These are phyloP conservation scores for Jatropha podagrica DNA, from an alignment of 441 rosid species.

Conservation along the genomic window DNA sequence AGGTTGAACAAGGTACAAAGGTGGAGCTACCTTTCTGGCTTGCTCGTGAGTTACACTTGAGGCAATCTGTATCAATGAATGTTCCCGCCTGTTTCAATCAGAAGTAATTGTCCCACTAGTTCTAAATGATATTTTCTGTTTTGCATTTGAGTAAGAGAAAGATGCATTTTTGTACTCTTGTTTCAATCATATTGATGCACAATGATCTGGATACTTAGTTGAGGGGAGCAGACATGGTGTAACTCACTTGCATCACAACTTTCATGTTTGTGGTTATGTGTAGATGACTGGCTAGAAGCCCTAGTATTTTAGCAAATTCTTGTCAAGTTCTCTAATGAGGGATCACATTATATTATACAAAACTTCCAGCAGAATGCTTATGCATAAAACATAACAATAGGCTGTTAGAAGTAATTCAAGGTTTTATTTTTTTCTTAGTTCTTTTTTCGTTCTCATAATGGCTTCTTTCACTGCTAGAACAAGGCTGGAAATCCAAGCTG, in stretches of 20 bases:
- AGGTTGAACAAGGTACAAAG: slow-evolving; percentile 85
- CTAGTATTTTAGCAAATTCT: too few relatives aligned
- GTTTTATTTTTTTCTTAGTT: slow-evolving; percentile 8
- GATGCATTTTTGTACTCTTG: background rate
- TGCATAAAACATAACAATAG: background rate
- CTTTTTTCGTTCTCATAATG: background rate
- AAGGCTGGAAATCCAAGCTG: slow-evolving; percentile 88
- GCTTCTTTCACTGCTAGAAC: slow-evolving; percentile 45
- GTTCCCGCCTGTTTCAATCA: slow-evolving; percentile 78
- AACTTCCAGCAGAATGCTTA: background rate
- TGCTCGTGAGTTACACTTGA: slow-evolving; percentile 61
- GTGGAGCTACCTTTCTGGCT: slow-evolving; percentile 92
- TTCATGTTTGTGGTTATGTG: too few relatives aligned
- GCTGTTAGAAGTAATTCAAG: slow-evolving; percentile 49
- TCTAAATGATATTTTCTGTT: background rate
- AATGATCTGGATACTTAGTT: background rate
- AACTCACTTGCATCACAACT: too few relatives aligned
- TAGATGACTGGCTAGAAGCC: too few relatives aligned
- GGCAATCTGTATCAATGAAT: slow-evolving; percentile 63
- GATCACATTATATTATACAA: background rate
- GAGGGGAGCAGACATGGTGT: background rate
- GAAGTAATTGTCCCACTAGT: slow-evolving; percentile 42
- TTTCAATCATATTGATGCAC: too few relatives aligned
- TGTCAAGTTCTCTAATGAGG: background rate
- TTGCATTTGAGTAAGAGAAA: background rate